Conservation (phyloP, 257 asterid genomes). For the Nyctanthes arbortristis region DNA sequence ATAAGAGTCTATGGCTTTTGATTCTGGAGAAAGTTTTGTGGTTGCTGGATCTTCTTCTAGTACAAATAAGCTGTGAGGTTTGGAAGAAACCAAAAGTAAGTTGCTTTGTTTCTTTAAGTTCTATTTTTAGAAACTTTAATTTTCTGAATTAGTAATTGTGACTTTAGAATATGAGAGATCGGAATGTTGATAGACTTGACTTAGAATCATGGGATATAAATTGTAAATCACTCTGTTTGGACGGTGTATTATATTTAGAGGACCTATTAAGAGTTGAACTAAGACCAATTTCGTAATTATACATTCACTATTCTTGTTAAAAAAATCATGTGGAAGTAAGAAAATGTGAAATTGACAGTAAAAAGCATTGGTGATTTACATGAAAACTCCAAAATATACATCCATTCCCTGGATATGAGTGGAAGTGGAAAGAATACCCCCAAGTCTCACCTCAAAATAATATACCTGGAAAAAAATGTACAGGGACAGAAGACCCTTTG, state of each 20-base stretch:
- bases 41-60: constrained; percentile 97
- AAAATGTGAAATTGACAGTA: no score
- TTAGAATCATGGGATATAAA: neutral
- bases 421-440: no score
- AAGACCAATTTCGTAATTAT: no score
- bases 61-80: constrained; percentile 90
- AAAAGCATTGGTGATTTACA: no score
- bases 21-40: constrained; percentile 86
- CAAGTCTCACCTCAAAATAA: no score
- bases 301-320: no score
- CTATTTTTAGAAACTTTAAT: neutral
- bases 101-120: constrained; percentile 18
- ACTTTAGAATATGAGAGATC: neutral
- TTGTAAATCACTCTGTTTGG: neutral
- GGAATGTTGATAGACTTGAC: neutral
- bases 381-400: no score
- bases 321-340: no score
- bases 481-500: no score
- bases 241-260: neutral
- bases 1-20: constrained; percentile 92
- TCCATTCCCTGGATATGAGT: no score
- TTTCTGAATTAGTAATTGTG: neutral
- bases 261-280: no score
- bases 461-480: no score
- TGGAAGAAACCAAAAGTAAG: constrained; percentile 94